Conservation (phyloP, 1,284 basidiomycete species). For the Irpex sp. region DNA sequence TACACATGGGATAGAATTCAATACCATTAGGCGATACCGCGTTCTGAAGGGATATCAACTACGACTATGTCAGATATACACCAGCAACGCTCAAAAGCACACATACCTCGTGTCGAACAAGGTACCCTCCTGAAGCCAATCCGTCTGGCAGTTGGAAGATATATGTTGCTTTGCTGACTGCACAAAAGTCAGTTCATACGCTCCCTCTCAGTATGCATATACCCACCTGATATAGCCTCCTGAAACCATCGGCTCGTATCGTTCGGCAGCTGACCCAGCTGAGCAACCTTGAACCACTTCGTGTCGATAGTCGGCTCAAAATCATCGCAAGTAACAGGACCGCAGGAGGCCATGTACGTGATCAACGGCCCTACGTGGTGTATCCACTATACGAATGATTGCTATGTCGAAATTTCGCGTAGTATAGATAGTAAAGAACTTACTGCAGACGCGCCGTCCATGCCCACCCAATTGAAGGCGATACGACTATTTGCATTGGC, state of each 20-base stretch:
- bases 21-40: background rate
- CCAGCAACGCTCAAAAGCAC: background rate
- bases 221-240: background rate
- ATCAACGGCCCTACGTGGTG: background rate
- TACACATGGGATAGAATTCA: background rate
- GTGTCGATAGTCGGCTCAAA: background rate
- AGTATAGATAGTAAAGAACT: background rate
- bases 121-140: background rate
- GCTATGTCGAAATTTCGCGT: background rate
- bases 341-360: background rate
- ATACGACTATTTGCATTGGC: background rate
- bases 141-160: background rate
- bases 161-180: background rate
- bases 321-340: background rate
- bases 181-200: background rate
- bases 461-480: background rate
- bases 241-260: background rate
- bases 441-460: background rate
- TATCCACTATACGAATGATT: background rate
- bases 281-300: constrained; percentile 1
- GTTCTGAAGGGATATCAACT: background rate
- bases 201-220: background rate
- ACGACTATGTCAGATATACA: background rate
- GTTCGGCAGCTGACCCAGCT: background rate
- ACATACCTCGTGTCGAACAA: background rate